phyloP scores from a whole-genome alignment of 305 asterid species.

The Fraxinus nigra region DNA sequence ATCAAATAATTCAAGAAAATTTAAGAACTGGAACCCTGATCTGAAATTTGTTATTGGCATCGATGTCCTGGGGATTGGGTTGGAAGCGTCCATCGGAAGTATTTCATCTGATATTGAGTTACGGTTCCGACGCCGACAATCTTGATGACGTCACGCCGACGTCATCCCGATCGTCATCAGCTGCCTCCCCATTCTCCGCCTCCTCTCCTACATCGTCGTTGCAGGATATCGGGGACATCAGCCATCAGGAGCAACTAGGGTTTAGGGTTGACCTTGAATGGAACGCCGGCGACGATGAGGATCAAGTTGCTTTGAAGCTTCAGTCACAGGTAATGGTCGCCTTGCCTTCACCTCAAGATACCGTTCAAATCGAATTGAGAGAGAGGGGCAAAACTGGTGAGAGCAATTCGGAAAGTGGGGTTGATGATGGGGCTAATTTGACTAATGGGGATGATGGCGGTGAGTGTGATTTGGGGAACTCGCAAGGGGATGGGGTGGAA shows the following conservation, averaged over 20 bases:
- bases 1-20: slow-evolving; percentile 6
- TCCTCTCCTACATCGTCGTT: slow-evolving; percentile 40
- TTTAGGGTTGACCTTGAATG: slow-evolving; percentile 86
- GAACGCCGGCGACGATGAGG: slow-evolving; percentile 96
- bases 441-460: slow-evolving; percentile 20
- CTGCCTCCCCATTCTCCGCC: slow-evolving; percentile 38
- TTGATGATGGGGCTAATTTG: slow-evolving; percentile 20
- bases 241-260: slow-evolving; percentile 54
- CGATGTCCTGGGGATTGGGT: slow-evolving; percentile 99
- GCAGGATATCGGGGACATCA: slow-evolving; percentile 28
- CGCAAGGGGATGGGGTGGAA: slow-evolving; percentile 32
- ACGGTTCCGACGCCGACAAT: slow-evolving; percentile 68
- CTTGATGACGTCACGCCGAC: slow-evolving; percentile 64
- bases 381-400: slow-evolving; percentile 30
- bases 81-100: slow-evolving; percentile 94
- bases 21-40: slow-evolving; percentile 22
- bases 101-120: slow-evolving; percentile 80
- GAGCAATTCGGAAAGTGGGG: neutral
- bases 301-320: slow-evolving; percentile 78
- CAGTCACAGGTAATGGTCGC: slow-evolving; percentile 99
- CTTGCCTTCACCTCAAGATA: slow-evolving; percentile 84
- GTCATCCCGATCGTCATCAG: slow-evolving; percentile 63
- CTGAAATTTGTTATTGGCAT: slow-evolving; percentile 29
- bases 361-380: slow-evolving; percentile 65
- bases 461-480: slow-evolving; percentile 28